Conservation (phyloP, 345 rosid genomes). For the Linum lewisii region DNA sequence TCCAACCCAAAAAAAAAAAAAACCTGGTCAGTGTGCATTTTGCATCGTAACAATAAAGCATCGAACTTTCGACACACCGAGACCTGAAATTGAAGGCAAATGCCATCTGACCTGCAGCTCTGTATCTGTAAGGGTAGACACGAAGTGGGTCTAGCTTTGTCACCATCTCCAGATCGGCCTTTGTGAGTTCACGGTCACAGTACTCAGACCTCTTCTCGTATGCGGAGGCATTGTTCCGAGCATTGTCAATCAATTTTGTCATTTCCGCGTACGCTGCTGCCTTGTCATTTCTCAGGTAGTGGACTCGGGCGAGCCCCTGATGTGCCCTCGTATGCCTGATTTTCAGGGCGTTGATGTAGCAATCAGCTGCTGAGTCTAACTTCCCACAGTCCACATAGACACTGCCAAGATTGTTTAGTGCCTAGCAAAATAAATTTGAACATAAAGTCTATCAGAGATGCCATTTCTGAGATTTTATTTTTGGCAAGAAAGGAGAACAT, state of each 20-base stretch:
- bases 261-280: conserved; percentile 78
- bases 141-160: conserved; percentile 88
- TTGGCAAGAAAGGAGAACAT: too few relatives aligned
- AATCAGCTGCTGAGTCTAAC: conserved; percentile 84
- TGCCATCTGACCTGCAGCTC: conserved; percentile 75
- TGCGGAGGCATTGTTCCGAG: conserved; percentile 89
- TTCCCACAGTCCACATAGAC: conserved; percentile 65
- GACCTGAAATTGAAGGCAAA: background rate
- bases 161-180: conserved; percentile 88
- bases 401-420: conserved; percentile 97
- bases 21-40: background rate
- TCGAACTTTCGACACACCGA: too few relatives aligned
- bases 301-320: conserved; percentile 95
- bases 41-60: background rate
- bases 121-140: conserved; percentile 88
- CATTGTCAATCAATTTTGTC: conserved; percentile 79
- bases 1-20: conserved; percentile 5
- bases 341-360: conserved; percentile 87
- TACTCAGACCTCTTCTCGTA: conserved; percentile 97
- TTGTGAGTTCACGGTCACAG: conserved; percentile 80
- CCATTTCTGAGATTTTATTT: too few relatives aligned
- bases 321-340: conserved; percentile 94
- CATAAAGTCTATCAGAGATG: background rate
- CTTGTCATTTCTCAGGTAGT: conserved; percentile 66
- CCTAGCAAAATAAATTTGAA: conserved; percentile 33